These are phyloP conservation scores for Neopestalotiopsis clavispora DNA, from an alignment of 2,329 filamentous ascomycete species.

Conservation along the genomic window DNA sequence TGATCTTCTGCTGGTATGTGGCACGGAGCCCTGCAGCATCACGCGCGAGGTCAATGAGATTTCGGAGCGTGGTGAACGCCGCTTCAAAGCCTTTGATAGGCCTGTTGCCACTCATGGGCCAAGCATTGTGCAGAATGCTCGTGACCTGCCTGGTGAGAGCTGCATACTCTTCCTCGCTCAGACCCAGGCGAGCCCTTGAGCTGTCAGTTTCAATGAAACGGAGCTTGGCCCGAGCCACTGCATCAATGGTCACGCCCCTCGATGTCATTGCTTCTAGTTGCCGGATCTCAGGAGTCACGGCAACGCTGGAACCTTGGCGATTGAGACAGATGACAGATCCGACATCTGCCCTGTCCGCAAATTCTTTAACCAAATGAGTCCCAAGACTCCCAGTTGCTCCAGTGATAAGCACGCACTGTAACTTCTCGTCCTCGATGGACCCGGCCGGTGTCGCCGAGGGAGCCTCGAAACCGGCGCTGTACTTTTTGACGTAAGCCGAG, in stretches of 20 bases:
- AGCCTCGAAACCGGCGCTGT: background rate
- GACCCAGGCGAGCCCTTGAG: conserved; percentile 46
- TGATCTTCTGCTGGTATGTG: conserved; percentile 24
- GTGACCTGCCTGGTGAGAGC: conserved; percentile 45
- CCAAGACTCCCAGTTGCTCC: conserved; percentile 46
- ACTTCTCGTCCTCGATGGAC: too few species aligned
- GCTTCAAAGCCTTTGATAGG: conserved; percentile 43
- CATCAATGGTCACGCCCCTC: conserved; percentile 20
- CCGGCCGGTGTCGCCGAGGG: background rate
- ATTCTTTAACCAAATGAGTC: conserved; percentile 36
- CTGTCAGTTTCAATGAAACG: conserved; percentile 45
- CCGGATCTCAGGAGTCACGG: conserved; percentile 15
- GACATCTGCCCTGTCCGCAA: conserved; percentile 34
- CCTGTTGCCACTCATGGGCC: conserved; percentile 52
- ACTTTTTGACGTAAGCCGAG: conserved; percentile 33
- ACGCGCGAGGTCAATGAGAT: conserved; percentile 49
- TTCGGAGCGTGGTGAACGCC: conserved; percentile 50
- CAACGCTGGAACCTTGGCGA: conserved; percentile 32
- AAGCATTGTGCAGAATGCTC: conserved; percentile 57
- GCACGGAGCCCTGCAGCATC: conserved; percentile 26
- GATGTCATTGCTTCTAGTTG: conserved; percentile 23
- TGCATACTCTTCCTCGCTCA: conserved; percentile 42
- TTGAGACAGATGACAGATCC: conserved; percentile 51
- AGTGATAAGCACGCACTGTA: conserved; percentile 39
- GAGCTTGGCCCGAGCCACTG: conserved; percentile 38